Conservation (phyloP, 257 asterid genomes). For the Salvia rosmarinus region DNA sequence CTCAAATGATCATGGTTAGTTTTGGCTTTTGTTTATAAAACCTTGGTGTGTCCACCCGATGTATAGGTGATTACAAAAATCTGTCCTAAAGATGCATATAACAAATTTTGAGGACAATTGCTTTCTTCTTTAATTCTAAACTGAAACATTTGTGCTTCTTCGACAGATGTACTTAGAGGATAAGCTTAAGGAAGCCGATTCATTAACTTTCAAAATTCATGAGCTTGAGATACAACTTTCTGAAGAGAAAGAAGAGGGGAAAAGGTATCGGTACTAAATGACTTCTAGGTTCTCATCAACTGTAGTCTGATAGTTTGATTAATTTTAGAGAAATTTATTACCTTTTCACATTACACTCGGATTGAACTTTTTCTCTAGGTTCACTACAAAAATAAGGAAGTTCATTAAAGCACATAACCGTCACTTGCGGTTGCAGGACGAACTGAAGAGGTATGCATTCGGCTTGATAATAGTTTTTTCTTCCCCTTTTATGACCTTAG, state of each 20-base stretch:
- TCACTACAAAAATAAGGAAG: slow-evolving; percentile 64
- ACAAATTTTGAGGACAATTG: slow-evolving; percentile 2
- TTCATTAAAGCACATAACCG: slow-evolving; percentile 75
- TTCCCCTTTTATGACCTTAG: background rate
- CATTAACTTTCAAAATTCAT: slow-evolving; percentile 51
- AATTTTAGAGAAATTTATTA: slow-evolving; percentile 2
- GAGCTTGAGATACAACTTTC: slow-evolving; percentile 75
- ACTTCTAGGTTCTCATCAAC: slow-evolving; percentile 19
- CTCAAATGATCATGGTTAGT: background rate
- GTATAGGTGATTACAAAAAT: background rate
- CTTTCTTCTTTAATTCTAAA: slow-evolving; percentile 14
- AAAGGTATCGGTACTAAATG: slow-evolving; percentile 48
- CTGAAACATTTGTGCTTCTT: slow-evolving; percentile 30
- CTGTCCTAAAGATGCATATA: slow-evolving; percentile 18
- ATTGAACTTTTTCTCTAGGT: slow-evolving; percentile 51
- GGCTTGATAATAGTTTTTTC: slow-evolving; percentile 17
- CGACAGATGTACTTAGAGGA: slow-evolving; percentile 71
- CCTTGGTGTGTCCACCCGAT: background rate
- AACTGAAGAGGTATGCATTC: slow-evolving; percentile 72
- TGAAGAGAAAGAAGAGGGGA: slow-evolving; percentile 75
- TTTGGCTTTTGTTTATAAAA: background rate
- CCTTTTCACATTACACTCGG: slow-evolving; percentile 19
- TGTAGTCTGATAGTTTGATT: slow-evolving; percentile 12
- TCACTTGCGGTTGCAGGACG: slow-evolving; percentile 69
- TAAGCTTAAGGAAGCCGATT: slow-evolving; percentile 56